These are phyloP conservation scores for Colletotrichum sp. DNA, from an alignment of 2,329 filamentous ascomycete genomes.

Conservation along the genomic window DNA sequence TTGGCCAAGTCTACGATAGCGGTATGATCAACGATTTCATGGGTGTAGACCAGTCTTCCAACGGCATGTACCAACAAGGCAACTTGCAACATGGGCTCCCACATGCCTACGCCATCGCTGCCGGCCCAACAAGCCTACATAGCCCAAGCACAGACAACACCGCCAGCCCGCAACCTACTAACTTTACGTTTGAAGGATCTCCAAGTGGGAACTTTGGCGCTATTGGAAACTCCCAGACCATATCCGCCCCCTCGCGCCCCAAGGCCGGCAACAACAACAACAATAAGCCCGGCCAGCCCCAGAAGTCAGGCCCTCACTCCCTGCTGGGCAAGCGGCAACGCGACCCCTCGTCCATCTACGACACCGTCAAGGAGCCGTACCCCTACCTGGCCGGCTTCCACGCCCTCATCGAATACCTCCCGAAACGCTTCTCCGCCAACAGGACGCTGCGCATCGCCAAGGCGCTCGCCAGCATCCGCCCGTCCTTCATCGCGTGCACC, in stretches of 20 bases:
- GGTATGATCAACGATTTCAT: constrained; percentile 59
- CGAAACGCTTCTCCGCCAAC: constrained; percentile 76
- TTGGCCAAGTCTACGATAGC: constrained; percentile 55
- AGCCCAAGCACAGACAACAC: constrained; percentile 70
- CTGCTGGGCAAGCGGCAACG: constrained; percentile 64
- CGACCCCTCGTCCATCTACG: constrained; percentile 87
- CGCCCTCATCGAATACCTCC: constrained; percentile 79
- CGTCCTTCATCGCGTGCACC: constrained; percentile 91
- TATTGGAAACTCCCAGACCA: constrained; percentile 20
- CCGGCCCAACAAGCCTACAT: constrained; percentile 65
- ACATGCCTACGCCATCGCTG: constrained; percentile 69
- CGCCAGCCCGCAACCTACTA: constrained; percentile 62
- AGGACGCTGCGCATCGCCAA: constrained; percentile 86
- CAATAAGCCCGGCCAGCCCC: constrained; percentile 42
- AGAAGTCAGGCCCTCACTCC: constrained; percentile 50
- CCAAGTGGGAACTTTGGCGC: constrained; percentile 35
- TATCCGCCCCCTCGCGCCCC: constrained; percentile 37
- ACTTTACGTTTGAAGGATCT: constrained; percentile 60
- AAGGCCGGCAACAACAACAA: constrained; percentile 34
- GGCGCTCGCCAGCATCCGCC: constrained; percentile 86
- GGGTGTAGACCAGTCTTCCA: constrained; percentile 54
- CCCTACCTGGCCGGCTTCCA: constrained; percentile 92
- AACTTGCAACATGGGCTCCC: constrained; percentile 67
- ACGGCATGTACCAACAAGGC: constrained; percentile 57
- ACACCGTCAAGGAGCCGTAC: constrained; percentile 88